Base-by-base conservation (phyloP, 1,284 basidiomycete genomes). In the Anthracocystis setariae region DNA sequence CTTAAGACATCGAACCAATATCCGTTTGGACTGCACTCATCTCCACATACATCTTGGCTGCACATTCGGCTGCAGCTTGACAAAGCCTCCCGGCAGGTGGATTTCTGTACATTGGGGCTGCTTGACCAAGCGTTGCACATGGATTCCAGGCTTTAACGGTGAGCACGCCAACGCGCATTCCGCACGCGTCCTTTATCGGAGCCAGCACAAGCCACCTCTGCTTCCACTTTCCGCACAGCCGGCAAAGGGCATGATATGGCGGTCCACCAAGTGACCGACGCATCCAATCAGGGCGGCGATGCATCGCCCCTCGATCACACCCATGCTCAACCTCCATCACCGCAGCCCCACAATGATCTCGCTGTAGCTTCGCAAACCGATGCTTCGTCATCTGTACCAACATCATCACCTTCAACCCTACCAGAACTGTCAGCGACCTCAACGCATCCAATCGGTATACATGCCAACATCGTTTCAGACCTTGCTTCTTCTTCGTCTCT, bases 181-280 rank as follows among this genome's bases (percentile, higher is more conserved):
- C 40, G 21, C 38, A 29, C 39, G 13, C 24, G 38, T 47, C 37
- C 18, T 29, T 25, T 24, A 44, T 55, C 29, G 49, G 49, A 57
- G 56, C 58, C 54, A 7, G 23, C 29, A 44, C 21, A 23, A 35
- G 23, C 38, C 46, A 21, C 7, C 35, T 23, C 46, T 37, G 53
- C 35, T 33, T 35, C 9, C 18, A n/a, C 39, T 24, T 23, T 43
- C 48, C 42, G 47, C 48, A 53, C 46, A 25, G 37, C 33, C 40
- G 49, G 45, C 49, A 46, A 44, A 57, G 48, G 50, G 64, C 64
- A 37, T 67, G 58, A 55, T 46, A 67, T 67, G 64, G 64, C 57
- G 58, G 43, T 35, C 49, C 53, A 67, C 38, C 46, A 51, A 49
- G 46, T n/a, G 13, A 27, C 29, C 23, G 37, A 45, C 45, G 7